phyloP scores from a whole-genome alignment of 2,329 filamentous ascomycete species.

The Ophiobolus disseminans region DNA sequence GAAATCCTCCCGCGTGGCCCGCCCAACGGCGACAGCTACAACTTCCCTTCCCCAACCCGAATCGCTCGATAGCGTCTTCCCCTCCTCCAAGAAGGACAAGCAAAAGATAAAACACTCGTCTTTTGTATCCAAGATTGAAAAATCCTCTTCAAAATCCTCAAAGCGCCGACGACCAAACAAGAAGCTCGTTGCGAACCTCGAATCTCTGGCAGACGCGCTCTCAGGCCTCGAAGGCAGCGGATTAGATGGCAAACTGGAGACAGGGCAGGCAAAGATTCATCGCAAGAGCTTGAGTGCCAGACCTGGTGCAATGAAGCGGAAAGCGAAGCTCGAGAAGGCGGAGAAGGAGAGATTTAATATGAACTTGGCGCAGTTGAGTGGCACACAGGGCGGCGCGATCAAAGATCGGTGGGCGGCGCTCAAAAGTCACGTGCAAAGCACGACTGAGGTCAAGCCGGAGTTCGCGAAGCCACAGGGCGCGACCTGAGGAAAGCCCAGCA shows the following conservation, averaged over 20 bases:
- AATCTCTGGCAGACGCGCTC: slow-evolving; percentile 79
- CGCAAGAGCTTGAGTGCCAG: slow-evolving; percentile 71
- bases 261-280: slow-evolving; percentile 68
- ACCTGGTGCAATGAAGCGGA: slow-evolving; percentile 82
- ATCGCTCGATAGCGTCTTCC: slow-evolving; percentile 60
- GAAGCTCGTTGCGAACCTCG: slow-evolving; percentile 78
- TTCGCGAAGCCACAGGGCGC: slow-evolving; percentile 57
- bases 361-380: slow-evolving; percentile 77
- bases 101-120: slow-evolving; percentile 79
- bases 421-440: slow-evolving; percentile 81
- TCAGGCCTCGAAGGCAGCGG: slow-evolving; percentile 63
- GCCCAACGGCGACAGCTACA: slow-evolving; percentile 29
- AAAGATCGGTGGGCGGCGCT: slow-evolving; percentile 75
- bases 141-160: slow-evolving; percentile 62
- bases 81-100: slow-evolving; percentile 82
- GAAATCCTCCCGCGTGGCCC: slow-evolving; percentile 37
- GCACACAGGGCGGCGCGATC: slow-evolving; percentile 22
- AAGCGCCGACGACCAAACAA: slow-evolving; percentile 74
- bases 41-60: slow-evolving; percentile 30
- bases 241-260: slow-evolving; percentile 36
- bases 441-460: slow-evolving; percentile 86
- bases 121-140: slow-evolving; percentile 79
- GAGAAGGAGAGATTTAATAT: slow-evolving; percentile 85
- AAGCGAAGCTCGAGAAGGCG: slow-evolving; percentile 77
- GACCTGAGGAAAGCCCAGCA: neutral